Evolutionary conservation across 2,329 filamentous ascomycete genomes (phyloP).

Genomic region (Aspergillus novofumigatus): DNA sequence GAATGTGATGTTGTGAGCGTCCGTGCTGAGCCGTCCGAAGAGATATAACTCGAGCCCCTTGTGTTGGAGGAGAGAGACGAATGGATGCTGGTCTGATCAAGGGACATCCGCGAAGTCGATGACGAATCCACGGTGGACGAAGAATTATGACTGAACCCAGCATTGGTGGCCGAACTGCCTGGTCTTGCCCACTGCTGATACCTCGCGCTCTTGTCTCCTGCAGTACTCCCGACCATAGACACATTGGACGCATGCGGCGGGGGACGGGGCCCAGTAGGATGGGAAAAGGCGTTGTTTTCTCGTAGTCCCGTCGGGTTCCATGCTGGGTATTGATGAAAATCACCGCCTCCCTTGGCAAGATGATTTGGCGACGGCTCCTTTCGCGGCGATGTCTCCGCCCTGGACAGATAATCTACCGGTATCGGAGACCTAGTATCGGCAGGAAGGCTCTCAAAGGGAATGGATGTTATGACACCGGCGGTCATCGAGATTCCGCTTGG

Average conservation of each 20-base stretch:
- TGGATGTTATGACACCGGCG: conserved; percentile 79
- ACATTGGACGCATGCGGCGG: conserved; percentile 51
- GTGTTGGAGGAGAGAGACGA: conserved; percentile 58
- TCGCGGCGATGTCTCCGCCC: conserved; percentile 56
- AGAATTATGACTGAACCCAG: conserved; percentile 53
- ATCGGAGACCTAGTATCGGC: conserved; percentile 66
- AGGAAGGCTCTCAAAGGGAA: conserved; percentile 73
- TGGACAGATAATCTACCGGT: conserved; percentile 68
- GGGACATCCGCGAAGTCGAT: conserved; percentile 53
- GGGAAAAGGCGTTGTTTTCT: conserved; percentile 49
- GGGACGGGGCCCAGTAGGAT: conserved; percentile 59
- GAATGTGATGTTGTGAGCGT: conserved; percentile 39
- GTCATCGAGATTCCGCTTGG: conserved; percentile 63
- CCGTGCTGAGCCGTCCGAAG: conserved; percentile 49
- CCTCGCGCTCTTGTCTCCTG: conserved; percentile 65
- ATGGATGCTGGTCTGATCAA: conserved; percentile 63
- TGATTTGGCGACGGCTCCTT: conserved; percentile 78
- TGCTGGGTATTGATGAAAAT: conserved; percentile 86
- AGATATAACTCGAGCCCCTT: conserved; percentile 53
- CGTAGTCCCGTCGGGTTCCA: conserved; percentile 56
- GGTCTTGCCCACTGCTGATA: conserved; percentile 72
- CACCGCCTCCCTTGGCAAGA: conserved; percentile 68
- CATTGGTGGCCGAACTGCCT: conserved; percentile 53
- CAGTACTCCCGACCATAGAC: conserved; percentile 68
- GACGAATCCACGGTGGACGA: conserved; percentile 55